Percentiles rank a stretch among this genome's conserved stretches.
These are phyloP conservation scores for Aureobasidium sp. DNA, from an alignment of 2,329 filamentous ascomycete species.

Conservation along the genomic window DNA sequence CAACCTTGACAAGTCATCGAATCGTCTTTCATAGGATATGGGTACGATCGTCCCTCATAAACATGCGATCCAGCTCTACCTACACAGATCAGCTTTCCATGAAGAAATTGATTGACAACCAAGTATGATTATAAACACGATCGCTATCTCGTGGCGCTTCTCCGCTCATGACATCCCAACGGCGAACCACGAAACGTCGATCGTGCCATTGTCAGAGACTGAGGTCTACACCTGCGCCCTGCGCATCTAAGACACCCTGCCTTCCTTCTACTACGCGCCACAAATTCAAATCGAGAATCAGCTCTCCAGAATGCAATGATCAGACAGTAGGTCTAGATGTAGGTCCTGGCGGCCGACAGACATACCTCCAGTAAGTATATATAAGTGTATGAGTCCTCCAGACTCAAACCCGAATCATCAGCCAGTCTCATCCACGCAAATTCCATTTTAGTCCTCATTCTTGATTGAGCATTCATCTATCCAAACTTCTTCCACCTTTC, in stretches of 20 bases:
- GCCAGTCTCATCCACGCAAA: too few relatives aligned
- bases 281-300: neutral
- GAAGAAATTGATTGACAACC: neutral
- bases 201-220: neutral
- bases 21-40: neutral
- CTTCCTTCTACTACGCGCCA: neutral
- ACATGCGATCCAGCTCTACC: neutral
- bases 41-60: neutral
- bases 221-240: neutral
- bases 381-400: neutral
- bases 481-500: too few relatives aligned
- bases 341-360: neutral
- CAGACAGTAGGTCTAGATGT: neutral
- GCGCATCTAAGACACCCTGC: neutral
- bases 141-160: neutral
- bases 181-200: slow-evolving; percentile 2
- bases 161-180: neutral
- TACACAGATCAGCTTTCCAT: neutral
- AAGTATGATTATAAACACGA: neutral
- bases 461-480: neutral
- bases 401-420: neutral
- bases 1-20: neutral
- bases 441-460: too few relatives aligned
- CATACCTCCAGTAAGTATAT: neutral
- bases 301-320: too few relatives aligned